A percentile compares a stretch with the other conserved stretches of the same genome.
phyloP scores from a whole-genome alignment of 371 early-diverging fungal genomes.

The Zopfochytrium polystomum region DNA sequence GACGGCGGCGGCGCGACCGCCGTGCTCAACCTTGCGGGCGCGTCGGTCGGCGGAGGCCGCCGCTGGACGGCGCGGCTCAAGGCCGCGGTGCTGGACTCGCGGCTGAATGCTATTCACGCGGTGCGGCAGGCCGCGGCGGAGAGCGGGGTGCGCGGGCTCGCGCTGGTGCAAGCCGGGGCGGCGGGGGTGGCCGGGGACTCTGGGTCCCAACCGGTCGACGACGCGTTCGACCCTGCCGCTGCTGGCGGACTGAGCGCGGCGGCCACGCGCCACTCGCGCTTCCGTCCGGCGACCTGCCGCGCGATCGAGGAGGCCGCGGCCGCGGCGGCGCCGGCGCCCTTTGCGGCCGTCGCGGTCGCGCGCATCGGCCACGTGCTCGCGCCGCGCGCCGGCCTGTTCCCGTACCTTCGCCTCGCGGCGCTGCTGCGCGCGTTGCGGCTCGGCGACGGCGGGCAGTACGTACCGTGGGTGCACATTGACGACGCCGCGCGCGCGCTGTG shows the following conservation, averaged over 20 bases:
- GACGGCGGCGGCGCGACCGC: no score
- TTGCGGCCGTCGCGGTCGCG: not conserved
- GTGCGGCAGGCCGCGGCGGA: not conserved
- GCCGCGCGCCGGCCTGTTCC: not conserved
- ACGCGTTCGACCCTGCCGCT: not conserved
- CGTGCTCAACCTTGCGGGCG: not conserved
- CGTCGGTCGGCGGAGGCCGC: not conserved
- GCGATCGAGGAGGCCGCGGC: constrained; percentile 1
- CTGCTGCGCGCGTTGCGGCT: not conserved
- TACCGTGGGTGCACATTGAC: constrained; percentile 7
- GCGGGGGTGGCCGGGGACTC: constrained; percentile 5
- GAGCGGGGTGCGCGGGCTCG: not conserved
- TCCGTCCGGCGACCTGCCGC: constrained; percentile 1
- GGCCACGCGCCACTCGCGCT: not conserved
- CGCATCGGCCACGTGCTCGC: constrained; percentile 2
- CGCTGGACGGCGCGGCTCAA: not conserved
- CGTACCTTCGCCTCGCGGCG: constrained; percentile 3
- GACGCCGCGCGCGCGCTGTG: constrained; percentile 2
- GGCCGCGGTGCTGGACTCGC: not conserved
- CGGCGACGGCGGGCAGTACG: not conserved
- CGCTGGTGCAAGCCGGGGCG: not conserved
- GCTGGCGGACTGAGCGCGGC: no score
- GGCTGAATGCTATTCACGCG: not conserved
- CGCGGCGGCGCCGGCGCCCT: not conserved
- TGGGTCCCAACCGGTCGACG: not conserved